Percentiles rank a stretch among this genome's conserved stretches.
These are phyloP conservation scores for Tylopilus sp. DNA, from an alignment of 1,284 basidiomycete genomes.

Conservation along the genomic window DNA sequence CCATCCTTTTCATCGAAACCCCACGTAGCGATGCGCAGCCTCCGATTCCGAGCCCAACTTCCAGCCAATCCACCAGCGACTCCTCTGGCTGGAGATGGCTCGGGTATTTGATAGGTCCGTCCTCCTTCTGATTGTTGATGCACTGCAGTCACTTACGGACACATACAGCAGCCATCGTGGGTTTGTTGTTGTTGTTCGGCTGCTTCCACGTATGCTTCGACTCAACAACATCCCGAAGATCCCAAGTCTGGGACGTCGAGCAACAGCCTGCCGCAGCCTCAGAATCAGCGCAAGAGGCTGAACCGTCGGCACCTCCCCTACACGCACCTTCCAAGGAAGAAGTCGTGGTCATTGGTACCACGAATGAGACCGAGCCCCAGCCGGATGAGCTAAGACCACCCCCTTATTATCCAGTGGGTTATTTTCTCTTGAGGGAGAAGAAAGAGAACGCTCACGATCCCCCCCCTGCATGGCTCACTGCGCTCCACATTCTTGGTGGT, in stretches of 20 bases:
- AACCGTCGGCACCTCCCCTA: not conserved
- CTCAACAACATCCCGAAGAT: not conserved
- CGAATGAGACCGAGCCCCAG: no score
- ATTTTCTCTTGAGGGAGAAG: not conserved
- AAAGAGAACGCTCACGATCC: not conserved
- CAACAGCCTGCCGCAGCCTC: not conserved
- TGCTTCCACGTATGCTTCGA: not conserved
- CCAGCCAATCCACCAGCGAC: not conserved
- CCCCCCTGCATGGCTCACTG: not conserved
- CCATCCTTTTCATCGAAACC: not conserved
- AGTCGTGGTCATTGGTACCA: no score
- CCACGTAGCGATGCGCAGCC: not conserved
- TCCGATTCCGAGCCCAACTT: not conserved
- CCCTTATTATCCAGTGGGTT: not conserved
- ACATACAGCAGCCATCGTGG: not conserved
- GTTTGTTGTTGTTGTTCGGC: not conserved
- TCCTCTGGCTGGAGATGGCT: not conserved
- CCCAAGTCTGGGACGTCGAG: not conserved
- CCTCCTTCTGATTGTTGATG: not conserved
- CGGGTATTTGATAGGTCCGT: not conserved
- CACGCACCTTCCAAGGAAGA: not conserved
- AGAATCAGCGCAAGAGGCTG: not conserved
- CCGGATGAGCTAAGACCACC: not conserved
- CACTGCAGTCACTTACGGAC: not conserved
- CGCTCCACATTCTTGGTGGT: not conserved